Base-by-base conservation (phyloP, 2,329 filamentous ascomycete species). In the Calonectria pteridis region DNA sequence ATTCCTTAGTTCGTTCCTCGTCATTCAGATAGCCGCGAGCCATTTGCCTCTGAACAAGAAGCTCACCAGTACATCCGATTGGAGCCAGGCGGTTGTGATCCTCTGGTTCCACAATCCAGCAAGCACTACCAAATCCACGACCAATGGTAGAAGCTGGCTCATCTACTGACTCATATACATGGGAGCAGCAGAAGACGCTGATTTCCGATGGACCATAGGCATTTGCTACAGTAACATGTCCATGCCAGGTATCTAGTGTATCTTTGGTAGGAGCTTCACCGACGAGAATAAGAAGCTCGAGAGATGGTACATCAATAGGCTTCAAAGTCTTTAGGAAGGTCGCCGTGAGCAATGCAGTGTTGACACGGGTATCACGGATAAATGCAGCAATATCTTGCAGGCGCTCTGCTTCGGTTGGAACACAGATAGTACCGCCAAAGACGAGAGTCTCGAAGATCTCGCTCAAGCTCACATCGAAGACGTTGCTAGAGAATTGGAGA, bases 401-500 rank as follows among this genome's bases (percentile, higher is more conserved):
- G 7, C 83, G 81, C 26, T 85, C 78, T 4, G 80, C 79, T 26
- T 86, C 84, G 0, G 83, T 83, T 1, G 84, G 82, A 5, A 86
- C 78, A 58, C 84, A 86, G 2, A 87, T 77, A 33, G 82, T 84
- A 11, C 83, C 85, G 35, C 85, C 85, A 20, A 79, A 75, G 33
- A 83, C 77, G 5, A 87, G 81, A 4, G 85, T 84, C 0, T 81
- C 83, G 35, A 85, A 82, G 67, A 86, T 84, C 67, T 86, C 85
- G 31, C 80, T 78, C 0, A 86, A 73, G 29, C 83, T 82, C 58
- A 82, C 84, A 67, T 86, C 85, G 26, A 86, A 86, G 4, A 82
- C 83, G 73, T 86, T 85, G 3, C 81, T 76, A 13, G 76, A 72
- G 37, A 80, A 82, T 43, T 82, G 78, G 37, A 77, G 28, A 5